Evolutionary conservation across 176 grass and related monocot species (phyloP), one percentile per base, ranked within the genome.

Genomic region (Metroxylon sagu): DNA sequence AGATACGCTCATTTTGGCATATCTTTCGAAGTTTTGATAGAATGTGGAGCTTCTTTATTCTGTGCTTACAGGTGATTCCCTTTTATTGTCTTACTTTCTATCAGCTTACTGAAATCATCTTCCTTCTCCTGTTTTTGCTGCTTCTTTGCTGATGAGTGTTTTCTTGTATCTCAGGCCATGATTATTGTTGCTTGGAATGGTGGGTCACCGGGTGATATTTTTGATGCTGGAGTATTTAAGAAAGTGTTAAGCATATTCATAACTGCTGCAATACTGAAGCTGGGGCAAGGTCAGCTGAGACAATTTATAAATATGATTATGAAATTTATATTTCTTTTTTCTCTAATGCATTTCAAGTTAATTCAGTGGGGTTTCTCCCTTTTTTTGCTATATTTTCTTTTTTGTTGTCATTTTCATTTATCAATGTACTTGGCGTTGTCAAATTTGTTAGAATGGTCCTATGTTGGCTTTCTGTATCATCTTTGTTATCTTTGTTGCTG

Each of bases 11-110:
- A 64, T 90, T 87, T 80, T 96, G 92, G 92, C 92, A 96, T 83
- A 82, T 96, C 72, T 96, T 96, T 50, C 83, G 87, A 71, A 96
- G 92, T 65, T 96, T 96, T 90, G 77, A 96, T 60, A 82, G 92
- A 77, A 96, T 96, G 86, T 96, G 92, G 92, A 82, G 61, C 75
- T 90, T 96, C 72, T 82, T 88, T 80, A 81, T 96, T 81, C 75
- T 96, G 64, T 78, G 85, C 53, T 35, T 96, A 69, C 87, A 96
- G 83, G 92, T 96, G 62, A 15, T 19, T 82, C 76, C 76, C 16
- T 57, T n/a, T 52, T 4, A 50, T 56, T 66, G 23, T 5, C 54
- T 79, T 60, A 39, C 8, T 43, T 43, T 10, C 35, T 10, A 43
- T 43, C 12, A 14, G 10, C 35, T 43, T 10, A 43, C 35, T 10